phyloP scores from a whole-genome alignment of 2,329 filamentous ascomycete species.

The Hirsutella minnesotensis region DNA sequence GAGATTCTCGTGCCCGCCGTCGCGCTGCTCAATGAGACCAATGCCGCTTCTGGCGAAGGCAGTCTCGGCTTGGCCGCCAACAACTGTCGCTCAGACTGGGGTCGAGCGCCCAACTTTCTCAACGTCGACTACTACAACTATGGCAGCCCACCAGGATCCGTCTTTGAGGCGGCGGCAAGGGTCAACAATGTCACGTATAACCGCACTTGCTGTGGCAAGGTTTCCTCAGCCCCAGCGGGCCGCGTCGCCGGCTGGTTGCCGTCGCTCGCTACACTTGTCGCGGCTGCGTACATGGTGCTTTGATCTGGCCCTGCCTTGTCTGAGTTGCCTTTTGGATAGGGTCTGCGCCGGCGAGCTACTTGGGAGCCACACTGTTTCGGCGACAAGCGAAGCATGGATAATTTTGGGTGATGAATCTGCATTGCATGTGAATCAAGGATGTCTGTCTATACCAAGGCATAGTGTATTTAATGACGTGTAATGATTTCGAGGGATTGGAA shows the following conservation, averaged over 20 bases:
- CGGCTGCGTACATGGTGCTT: neutral
- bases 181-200: conserved; percentile 64
- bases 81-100: conserved; percentile 53
- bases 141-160: conserved; percentile 53
- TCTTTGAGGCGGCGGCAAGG: conserved; percentile 61
- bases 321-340: too few relatives aligned
- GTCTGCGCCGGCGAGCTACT: too few relatives aligned
- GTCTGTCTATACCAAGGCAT: too few relatives aligned
- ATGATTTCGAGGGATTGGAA: too few relatives aligned
- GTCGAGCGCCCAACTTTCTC: conserved; percentile 61
- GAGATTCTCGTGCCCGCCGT: conserved; percentile 61
- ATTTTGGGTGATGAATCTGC: too few relatives aligned
- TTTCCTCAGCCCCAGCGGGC: conserved; percentile 12
- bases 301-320: neutral
- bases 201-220: conserved; percentile 40
- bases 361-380: too few relatives aligned
- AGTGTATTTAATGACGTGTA: too few relatives aligned
- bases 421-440: too few relatives aligned
- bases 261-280: neutral
- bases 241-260: neutral
- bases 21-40: conserved; percentile 58
- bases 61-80: conserved; percentile 52
- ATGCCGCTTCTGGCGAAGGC: conserved; percentile 51
- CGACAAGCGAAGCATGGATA: too few relatives aligned
- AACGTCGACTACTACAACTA: conserved; percentile 80